A percentile compares a stretch with the other conserved stretches of the same genome.
These are phyloP conservation scores for Heracleum sosnowskyi DNA, from an alignment of 129 eudicot species.

Conservation along the genomic window DNA sequence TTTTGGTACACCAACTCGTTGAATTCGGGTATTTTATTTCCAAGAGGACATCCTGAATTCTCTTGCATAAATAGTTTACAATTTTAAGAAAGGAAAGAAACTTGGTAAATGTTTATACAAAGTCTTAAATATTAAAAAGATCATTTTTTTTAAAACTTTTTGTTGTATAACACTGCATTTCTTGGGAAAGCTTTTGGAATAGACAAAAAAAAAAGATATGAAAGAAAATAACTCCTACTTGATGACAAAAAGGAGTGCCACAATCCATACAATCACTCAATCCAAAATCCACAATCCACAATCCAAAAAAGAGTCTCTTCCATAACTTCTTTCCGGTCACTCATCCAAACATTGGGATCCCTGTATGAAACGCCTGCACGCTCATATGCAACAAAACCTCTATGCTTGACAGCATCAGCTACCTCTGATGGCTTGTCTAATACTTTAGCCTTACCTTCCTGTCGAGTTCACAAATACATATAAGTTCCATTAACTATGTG, in stretches of 20 bases:
- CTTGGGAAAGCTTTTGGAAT: not conserved
- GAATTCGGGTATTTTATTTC: slow-evolving; percentile 95
- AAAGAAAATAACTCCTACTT: slow-evolving; percentile 29
- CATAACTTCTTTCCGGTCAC: slow-evolving; percentile 95
- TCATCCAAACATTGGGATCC: slow-evolving; percentile 69
- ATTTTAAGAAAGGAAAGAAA: not conserved
- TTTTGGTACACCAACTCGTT: slow-evolving; percentile 95
- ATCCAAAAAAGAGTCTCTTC: no score
- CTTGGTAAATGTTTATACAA: not conserved
- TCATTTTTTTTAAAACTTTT: not conserved
- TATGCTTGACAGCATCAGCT: slow-evolving; percentile 64
- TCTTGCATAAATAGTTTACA: slow-evolving; percentile 38
- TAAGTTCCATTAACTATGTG: not conserved
- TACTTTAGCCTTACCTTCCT: slow-evolving; percentile 37
- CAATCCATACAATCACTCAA: slow-evolving; percentile 99
- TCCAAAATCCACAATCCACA: no score
- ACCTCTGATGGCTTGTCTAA: slow-evolving; percentile 59
- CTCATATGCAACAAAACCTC: slow-evolving; percentile 96
- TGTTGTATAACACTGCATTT: not conserved
- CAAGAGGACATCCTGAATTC: slow-evolving; percentile 95
- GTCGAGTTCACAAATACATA: slow-evolving; percentile 4
- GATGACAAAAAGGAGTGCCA: slow-evolving; percentile 98
- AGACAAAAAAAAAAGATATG: not conserved
- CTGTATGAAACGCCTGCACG: slow-evolving; percentile 76
- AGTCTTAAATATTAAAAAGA: not conserved